Evolutionary conservation across 1,139 yeast species (phyloP).

Genomic region (Geotrichum carabidarum): DNA sequence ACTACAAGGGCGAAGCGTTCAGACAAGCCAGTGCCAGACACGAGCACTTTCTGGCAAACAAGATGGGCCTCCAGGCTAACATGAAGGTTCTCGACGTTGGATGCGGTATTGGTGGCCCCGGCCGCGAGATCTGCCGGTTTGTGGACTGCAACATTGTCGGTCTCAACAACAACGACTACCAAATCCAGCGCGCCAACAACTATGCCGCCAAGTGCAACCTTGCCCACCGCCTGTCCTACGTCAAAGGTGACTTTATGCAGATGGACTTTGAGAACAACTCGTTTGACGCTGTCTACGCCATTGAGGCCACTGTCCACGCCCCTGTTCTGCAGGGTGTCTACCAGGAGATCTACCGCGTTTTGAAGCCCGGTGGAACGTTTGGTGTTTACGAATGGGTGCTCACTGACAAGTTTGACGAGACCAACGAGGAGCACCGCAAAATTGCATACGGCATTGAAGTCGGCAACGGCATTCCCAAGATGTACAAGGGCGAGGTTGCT

Average conservation of each 20-base stretch:
- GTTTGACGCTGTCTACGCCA: constrained; percentile 96
- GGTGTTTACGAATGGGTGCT: constrained; percentile 99
- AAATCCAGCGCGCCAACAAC: constrained; percentile 83
- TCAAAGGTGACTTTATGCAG: constrained; percentile 98
- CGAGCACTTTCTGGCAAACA: constrained; percentile 88
- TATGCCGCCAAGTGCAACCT: constrained; percentile 66
- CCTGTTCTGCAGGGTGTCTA: constrained; percentile 96
- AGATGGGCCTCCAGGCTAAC: constrained; percentile 71
- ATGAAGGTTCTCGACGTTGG: constrained; percentile 96
- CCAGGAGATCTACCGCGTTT: constrained; percentile 86
- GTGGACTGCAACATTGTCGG: constrained; percentile 86
- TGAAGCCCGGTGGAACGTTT: constrained; percentile 95
- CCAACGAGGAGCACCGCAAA: constrained; percentile 82
- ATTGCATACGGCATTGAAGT: constrained; percentile 96
- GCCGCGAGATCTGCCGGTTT: constrained; percentile 89
- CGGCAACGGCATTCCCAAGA: constrained; percentile 98
- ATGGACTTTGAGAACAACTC: constrained; percentile 89
- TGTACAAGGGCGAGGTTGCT: constrained; percentile 84
- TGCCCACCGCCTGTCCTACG: constrained; percentile 71
- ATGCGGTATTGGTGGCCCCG: constrained; percentile 99
- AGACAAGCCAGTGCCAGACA: constrained; percentile 93
- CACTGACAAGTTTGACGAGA: constrained; percentile 89
- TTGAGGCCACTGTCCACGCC: constrained; percentile 98
- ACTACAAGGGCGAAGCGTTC: constrained; percentile 89
- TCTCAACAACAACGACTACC: constrained; percentile 90